Evolutionary conservation across 73 alveolate species (phyloP).

Genomic region (Paramecium bursaria): DNA sequence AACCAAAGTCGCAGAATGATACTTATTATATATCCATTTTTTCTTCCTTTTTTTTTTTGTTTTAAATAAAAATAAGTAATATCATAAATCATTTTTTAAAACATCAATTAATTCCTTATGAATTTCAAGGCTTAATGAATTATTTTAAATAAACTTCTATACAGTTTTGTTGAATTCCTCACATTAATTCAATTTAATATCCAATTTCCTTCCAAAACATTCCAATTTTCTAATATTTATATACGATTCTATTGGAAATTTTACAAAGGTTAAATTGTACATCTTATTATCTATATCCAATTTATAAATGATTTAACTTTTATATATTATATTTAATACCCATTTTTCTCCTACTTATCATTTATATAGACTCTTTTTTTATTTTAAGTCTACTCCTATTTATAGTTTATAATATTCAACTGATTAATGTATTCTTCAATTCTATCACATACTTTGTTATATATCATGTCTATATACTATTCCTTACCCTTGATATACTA

Average conservation of each 20-base stretch:
- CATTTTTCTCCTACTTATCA: conserved; percentile 13
- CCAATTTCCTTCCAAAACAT: neutral
- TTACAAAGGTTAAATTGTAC: neutral
- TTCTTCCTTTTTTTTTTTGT: neutral
- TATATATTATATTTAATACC: neutral
- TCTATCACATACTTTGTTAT: neutral
- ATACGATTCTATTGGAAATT: neutral
- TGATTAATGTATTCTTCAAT: neutral
- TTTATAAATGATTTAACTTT: neutral
- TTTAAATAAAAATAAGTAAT: neutral
- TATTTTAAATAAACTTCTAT: neutral
- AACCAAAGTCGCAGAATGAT: conserved; percentile 8
- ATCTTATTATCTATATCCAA: neutral
- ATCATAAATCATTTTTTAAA: neutral
- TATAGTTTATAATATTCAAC: neutral
- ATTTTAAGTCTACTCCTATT: neutral
- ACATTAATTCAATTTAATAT: neutral
- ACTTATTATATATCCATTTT: neutral
- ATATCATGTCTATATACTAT: neutral
- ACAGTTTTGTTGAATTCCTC: neutral
- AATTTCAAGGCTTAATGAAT: neutral
- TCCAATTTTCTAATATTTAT: neutral
- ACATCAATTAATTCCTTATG: neutral
- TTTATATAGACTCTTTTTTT: neutral
- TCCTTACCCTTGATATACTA: neutral